Evolutionary conservation across 2,329 filamentous ascomycete species (phyloP).

Genomic region (Fusarium drepaniforme): DNA sequence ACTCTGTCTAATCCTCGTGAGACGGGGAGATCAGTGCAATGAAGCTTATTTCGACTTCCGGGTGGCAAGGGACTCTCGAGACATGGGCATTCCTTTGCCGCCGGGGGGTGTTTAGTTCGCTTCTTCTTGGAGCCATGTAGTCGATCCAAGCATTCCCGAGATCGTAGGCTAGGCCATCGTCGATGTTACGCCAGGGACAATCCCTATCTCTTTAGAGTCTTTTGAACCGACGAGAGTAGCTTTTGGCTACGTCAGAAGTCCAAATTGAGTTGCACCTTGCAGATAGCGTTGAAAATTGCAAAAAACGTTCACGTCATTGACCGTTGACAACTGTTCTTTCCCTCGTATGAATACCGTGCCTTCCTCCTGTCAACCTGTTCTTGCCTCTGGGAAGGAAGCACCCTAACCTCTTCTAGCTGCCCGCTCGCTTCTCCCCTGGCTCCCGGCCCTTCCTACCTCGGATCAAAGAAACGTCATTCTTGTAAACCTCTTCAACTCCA

Average conservation of each 20-base stretch:
- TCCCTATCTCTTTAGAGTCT: background rate
- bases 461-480: constrained; percentile 4
- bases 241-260: background rate
- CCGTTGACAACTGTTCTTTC: constrained; percentile 16
- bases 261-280: constrained; percentile 16
- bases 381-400: background rate
- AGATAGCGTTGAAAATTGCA: constrained; percentile 1
- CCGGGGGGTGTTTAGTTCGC: background rate
- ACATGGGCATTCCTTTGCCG: background rate
- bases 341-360: background rate
- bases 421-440: background rate
- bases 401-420: background rate
- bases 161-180: background rate
- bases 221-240: background rate
- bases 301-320: constrained; percentile 10
- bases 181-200: background rate
- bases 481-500: background rate
- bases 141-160: background rate
- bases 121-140: background rate
- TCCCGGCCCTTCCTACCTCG: background rate
- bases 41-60: constrained; percentile 27
- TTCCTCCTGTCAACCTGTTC: background rate
- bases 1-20: constrained; percentile 6
- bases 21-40: constrained; percentile 2
- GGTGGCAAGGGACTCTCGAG: background rate